Evolutionary conservation across 805 yeast species (phyloP), one percentile per base, ranked within the genome.

Genomic region (Yamadazyma phyllophila): DNA sequence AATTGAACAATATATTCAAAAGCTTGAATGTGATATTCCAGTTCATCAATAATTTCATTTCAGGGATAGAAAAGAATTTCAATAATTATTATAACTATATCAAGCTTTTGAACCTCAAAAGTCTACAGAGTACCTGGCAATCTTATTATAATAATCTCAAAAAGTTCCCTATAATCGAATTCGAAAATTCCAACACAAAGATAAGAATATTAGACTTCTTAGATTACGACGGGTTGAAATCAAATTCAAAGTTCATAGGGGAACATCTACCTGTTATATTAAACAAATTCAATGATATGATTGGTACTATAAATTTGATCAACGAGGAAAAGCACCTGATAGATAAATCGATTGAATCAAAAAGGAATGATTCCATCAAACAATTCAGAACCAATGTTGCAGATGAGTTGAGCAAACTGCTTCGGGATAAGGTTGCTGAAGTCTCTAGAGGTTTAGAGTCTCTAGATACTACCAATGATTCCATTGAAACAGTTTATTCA

Each of bases 41-140:
- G 50, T 80, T 79, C 56, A 68, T 74, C 39, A 69, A 76, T 20
- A 65, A 71, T 35, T 79, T 77, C 56, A 68, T 77, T 26, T 60
- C 58, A 39, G 81, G 78, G n/a, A 72, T 75, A 2, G 78, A 76
- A 45, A 75, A 73, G 47, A 63, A 62, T 17, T 77, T 75, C 55
- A 67, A 46, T 59, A 71, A 36, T 61, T 70, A 61, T 51, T 69
- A 53, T 45, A 65, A 62, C 43, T 60, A 66, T 44, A 56, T 71
- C 26, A 63, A 62, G 42, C 56, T 73, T 24, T 57, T 80, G 29
- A 66, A 66, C 39, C 56, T 61, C 31, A 73, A 76, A 48, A 71
- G 80, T 0, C 60, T 74, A 15, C 63, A 66, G 14, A 67, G 71
- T 20, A 41, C 59, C 4, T 67, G 77, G 73, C 33, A 55, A 2